Evolutionary conservation across 495 filamentous ascomycete species (phyloP).

Genomic region (Penicillium odoratum): DNA sequence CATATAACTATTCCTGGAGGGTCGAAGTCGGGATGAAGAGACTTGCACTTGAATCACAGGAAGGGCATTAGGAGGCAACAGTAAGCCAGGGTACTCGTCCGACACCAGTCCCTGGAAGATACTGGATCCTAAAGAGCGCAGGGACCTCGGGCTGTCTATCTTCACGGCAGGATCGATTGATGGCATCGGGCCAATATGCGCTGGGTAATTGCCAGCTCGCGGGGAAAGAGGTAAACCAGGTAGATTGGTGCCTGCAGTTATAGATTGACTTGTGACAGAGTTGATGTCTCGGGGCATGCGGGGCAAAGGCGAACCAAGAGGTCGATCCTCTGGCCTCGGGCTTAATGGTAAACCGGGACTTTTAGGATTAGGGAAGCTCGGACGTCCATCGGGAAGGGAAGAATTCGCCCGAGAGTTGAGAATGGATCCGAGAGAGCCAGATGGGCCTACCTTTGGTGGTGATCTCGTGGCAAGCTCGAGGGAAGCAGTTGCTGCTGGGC

Average conservation of each 20-base stretch:
- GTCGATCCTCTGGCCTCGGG: constrained; percentile 78
- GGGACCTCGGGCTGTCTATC: constrained; percentile 37
- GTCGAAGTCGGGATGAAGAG: constrained; percentile 88
- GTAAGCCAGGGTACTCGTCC: constrained; percentile 78
- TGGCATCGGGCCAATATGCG: constrained; percentile 50
- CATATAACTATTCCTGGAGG: constrained; percentile 81
- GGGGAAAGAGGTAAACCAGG: constrained; percentile 69
- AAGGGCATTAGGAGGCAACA: constrained; percentile 89
- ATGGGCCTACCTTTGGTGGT: constrained; percentile 27
- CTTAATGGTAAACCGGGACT: constrained; percentile 89
- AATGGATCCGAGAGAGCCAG: constrained; percentile 38
- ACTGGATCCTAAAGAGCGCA: constrained; percentile 18
- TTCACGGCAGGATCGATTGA: constrained; percentile 43
- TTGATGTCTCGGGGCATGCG: constrained; percentile 57
- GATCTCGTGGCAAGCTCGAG: constrained; percentile 30
- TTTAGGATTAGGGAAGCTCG: constrained; percentile 58
- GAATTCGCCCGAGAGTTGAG: constrained; percentile 33
- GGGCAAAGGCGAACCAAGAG: constrained; percentile 70
- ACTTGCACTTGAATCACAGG: constrained; percentile 82
- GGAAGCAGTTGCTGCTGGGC: constrained; percentile 20
- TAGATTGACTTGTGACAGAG: constrained; percentile 52
- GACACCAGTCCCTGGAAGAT: constrained; percentile 72
- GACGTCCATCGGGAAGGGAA: constrained; percentile 27
- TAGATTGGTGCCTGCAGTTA: background rate
- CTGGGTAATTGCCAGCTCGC: constrained; percentile 64